Conservation (phyloP, 1,139 yeast genomes). For the Pichia sp. region DNA sequence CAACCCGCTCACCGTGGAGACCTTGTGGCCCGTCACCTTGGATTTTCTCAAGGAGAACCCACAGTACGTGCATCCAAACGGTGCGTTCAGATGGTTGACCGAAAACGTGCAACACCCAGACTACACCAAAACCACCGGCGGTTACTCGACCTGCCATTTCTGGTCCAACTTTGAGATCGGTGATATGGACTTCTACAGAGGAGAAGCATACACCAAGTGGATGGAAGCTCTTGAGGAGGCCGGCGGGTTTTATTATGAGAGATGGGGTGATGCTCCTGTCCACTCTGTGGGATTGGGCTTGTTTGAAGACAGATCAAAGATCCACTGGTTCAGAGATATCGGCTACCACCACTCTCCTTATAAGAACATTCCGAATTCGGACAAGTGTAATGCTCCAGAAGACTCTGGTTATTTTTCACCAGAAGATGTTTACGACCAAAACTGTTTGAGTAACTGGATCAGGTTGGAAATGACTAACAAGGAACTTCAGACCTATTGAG, state of each 20-base stretch:
- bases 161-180: slow-evolving; percentile 96
- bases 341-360: slow-evolving; percentile 79
- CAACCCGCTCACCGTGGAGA: slow-evolving; percentile 40
- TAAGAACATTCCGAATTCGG: slow-evolving; percentile 44
- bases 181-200: slow-evolving; percentile 64
- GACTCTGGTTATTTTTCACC: slow-evolving; percentile 44
- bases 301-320: slow-evolving; percentile 58
- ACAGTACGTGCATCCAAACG: slow-evolving; percentile 43
- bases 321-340: slow-evolving; percentile 87
- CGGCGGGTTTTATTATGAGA: slow-evolving; percentile 80
- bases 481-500: slow-evolving; percentile 31
- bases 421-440: slow-evolving; percentile 52
- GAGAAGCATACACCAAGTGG: slow-evolving; percentile 60
- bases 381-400: slow-evolving; percentile 37
- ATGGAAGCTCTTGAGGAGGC: slow-evolving; percentile 61
- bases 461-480: slow-evolving; percentile 51
- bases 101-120: slow-evolving; percentile 48
- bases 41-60: slow-evolving; percentile 45
- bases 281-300: slow-evolving; percentile 81
- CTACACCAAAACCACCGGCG: slow-evolving; percentile 39
- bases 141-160: slow-evolving; percentile 72
- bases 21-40: slow-evolving; percentile 51
- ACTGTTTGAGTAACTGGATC: slow-evolving; percentile 73
- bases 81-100: slow-evolving; percentile 51
- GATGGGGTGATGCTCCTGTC: slow-evolving; percentile 97